A percentile compares a stretch with the other conserved stretches of the same genome.
Evolutionary conservation across 139 green algal species (phyloP).

Genomic region (Coelastrella sp.): DNA sequence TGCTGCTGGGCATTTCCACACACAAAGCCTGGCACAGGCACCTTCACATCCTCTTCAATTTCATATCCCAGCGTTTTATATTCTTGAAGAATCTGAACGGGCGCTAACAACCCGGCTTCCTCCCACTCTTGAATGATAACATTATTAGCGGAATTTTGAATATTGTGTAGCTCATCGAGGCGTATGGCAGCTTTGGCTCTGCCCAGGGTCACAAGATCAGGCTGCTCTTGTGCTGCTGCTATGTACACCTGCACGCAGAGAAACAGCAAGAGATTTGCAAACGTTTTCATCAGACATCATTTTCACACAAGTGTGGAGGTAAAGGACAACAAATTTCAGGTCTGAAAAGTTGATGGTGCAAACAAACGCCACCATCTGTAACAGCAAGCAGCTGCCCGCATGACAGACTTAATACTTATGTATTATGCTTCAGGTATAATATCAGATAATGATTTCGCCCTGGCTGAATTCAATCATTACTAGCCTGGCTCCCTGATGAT

Average conservation of each 20-base stretch:
- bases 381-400: too few species aligned
- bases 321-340: too few species aligned
- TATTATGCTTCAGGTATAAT: too few species aligned
- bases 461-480: too few species aligned
- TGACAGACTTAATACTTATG: too few species aligned
- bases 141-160: background rate
- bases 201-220: conserved; percentile 4
- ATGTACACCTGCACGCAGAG: background rate
- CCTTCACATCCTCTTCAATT: background rate
- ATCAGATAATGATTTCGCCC: too few species aligned
- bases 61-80: conserved; percentile 10
- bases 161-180: background rate
- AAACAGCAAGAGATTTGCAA: too few species aligned
- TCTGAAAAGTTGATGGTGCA: too few species aligned
- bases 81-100: conserved; percentile 21
- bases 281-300: too few species aligned
- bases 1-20: background rate
- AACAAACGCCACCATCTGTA: too few species aligned
- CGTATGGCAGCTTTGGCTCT: background rate
- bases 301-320: too few species aligned
- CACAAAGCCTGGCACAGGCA: background rate
- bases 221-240: background rate
- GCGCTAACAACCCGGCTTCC: conserved; percentile 34
- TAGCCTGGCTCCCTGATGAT: too few species aligned
- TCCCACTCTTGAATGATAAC: conserved; percentile 26